Conservation (phyloP, 768 basidiomycete species). For the Roridomyces roridus region DNA sequence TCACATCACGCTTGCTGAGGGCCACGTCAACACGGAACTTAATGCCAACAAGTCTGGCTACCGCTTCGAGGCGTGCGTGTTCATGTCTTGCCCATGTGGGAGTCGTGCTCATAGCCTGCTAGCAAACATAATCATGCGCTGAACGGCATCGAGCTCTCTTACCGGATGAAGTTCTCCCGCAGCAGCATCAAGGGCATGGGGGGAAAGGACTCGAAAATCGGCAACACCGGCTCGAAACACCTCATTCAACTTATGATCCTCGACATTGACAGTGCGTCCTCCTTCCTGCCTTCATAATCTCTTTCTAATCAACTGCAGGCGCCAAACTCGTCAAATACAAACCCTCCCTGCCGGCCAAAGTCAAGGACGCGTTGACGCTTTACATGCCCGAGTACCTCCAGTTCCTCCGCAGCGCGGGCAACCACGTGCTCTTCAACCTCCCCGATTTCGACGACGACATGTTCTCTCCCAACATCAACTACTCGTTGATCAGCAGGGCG, state of each 20-base stretch:
- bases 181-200: conserved; percentile 1
- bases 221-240: conserved; percentile 4
- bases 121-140: not conserved
- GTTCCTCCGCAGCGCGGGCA: conserved; percentile 26
- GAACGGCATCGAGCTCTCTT: not conserved
- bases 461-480: conserved; percentile 24
- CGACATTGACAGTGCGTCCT: conserved; percentile 7
- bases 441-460: conserved; percentile 29
- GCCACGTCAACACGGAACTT: conserved; percentile 24
- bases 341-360: not conserved
- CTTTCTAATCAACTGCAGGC: conserved; percentile 1
- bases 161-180: conserved; percentile 11
- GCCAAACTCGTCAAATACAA: conserved; percentile 11
- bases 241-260: conserved; percentile 15
- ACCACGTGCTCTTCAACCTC: conserved; percentile 29
- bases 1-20: conserved; percentile 18
- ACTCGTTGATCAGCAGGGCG: conserved; percentile 22
- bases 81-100: too few relatives aligned
- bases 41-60: conserved; percentile 8
- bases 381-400: conserved; percentile 27
- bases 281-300: not conserved
- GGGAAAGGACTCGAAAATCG: conserved; percentile 3
- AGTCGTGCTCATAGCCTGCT: too few relatives aligned
- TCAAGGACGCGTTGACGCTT: conserved; percentile 16
- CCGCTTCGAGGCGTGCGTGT: conserved; percentile 5